Evolutionary conservation across 1,139 yeast genomes (phyloP).

Genomic region (Diutina rugosa): DNA sequence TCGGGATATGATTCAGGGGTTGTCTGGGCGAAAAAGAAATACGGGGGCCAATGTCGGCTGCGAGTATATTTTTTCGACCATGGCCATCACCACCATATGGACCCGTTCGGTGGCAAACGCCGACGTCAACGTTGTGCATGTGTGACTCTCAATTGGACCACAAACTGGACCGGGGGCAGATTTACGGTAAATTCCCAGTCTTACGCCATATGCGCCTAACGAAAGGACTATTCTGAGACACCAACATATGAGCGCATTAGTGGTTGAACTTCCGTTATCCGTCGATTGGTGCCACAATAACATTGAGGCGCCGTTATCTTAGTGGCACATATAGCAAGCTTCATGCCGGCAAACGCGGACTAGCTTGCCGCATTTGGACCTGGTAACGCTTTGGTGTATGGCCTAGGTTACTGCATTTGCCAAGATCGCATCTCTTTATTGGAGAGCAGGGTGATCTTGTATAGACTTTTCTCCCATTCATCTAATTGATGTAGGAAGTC

Average conservation of each 20-base stretch:
- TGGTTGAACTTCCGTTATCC: not conserved
- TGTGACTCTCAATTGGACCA: not conserved
- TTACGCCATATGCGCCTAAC: not conserved
- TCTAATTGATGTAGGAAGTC: constrained; percentile 57
- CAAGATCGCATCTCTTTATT: constrained; percentile 54
- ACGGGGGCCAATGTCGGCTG: not conserved
- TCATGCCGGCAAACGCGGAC: not conserved
- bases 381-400: not conserved
- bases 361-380: not conserved
- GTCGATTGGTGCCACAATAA: not conserved
- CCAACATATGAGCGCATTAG: not conserved
- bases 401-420: constrained; percentile 14
- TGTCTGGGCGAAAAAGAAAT: no score
- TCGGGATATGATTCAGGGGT: no score
- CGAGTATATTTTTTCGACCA: not conserved
- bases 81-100: no score
- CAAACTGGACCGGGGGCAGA: not conserved
- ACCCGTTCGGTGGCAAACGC: not conserved
- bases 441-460: constrained; percentile 45
- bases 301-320: not conserved
- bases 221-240: not conserved
- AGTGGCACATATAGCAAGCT: not conserved
- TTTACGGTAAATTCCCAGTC: not conserved
- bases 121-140: not conserved
- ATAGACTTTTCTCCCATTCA: constrained; percentile 57